Evolutionary conservation across 1,284 basidiomycete species (phyloP), one percentile per base, ranked within the genome.

Genomic region (Ceratorhiza oryzae-sativae): DNA sequence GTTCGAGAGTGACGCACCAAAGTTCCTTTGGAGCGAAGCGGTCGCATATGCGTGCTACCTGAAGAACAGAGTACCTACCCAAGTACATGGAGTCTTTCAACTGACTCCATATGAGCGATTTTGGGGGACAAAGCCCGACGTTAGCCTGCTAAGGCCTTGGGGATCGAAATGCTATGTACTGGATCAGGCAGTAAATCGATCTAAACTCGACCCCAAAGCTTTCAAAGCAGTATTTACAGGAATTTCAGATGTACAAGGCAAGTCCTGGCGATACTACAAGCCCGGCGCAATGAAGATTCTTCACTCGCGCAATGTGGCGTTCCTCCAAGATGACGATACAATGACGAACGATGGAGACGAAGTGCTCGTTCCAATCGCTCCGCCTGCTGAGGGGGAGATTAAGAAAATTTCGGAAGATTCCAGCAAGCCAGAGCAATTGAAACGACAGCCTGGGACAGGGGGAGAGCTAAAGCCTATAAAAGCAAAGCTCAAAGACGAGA

Each of bases 21-120:
- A 65, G 8, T 79, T 73, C 59, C 75, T 83, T 9, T 84, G 83
- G 83, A 79, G 80, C 3, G 79, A 84, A 70, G 82, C 82, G 3
- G 71, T 82, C 8, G 41, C 74, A 12, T 79, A 82, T 60, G 77
- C 80, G 1, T 76, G 80, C 0, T 85, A 80, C 77, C 58, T 84
- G 27, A 77, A 80, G 74, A 85, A 85, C 72, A 65, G 80, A 1
- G 80, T 79, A 0, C 74, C 78, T 0, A 82, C 80, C 0, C 75
- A 76, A 3, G 76, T 77, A 1, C 76, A 82, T 0, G 72, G 77
- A 6, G 77, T 76, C 27, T 59, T 59, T 10, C 23, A 25, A 0
- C 77, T 60, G 51, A 83, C 81, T 1, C 83, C 81, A 0, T 78
- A 75, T 27, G 77, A 82, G 60, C 60, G 62, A 0, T 67, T 77